Evolutionary conservation across 352 stramenopile species (phyloP), one percentile per base, ranked within the genome.

Genomic region (Thalassiosira hispida): DNA sequence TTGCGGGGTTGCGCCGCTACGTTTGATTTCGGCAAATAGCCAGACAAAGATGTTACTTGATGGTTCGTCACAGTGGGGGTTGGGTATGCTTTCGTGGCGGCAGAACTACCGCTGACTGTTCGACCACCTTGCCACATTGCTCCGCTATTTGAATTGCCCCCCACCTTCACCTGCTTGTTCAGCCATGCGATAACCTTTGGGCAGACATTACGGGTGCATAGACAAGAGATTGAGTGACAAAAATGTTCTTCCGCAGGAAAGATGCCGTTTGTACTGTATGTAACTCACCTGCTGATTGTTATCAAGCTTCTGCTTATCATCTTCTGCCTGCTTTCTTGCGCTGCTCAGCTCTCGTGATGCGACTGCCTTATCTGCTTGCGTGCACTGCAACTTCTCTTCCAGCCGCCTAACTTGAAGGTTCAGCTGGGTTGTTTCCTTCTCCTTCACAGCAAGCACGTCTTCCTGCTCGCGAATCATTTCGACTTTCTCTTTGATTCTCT

Each of bases 251-350:
- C n/a, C n/a, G n/a, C n/a, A n/a, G n/a, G n/a, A n/a, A n/a, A n/a
- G n/a, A n/a, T n/a, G n/a, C n/a, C n/a, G n/a, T n/a, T n/a, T n/a
- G n/a, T n/a, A n/a, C n/a, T n/a, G n/a, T n/a, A n/a, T n/a, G n/a
- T n/a, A 60, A 46, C 29, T 55, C 16, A 85, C 77, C 67, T 86
- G 78, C 33, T 86, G 73, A 56, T 86, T 86, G 35, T 83, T 87
- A 49, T 81, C 59, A 1, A 87, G 29, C 35, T 76, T 74, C 20
- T 67, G 73, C 38, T 65, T 46, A 49, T 83, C 63, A 7, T 83
- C 66, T 52, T 73, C 56, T 6, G 62, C 57, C 22, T 73, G 59
- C 40, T 62, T n/a, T 57, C 47, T 73, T 40, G 61, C 23, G 25
- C 51, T 56, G 42, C 60, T 52, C 59, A 86, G 74, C 64, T 86